These are phyloP conservation scores for Candida pini DNA, from an alignment of 805 yeast genomes.

Conservation along the genomic window DNA sequence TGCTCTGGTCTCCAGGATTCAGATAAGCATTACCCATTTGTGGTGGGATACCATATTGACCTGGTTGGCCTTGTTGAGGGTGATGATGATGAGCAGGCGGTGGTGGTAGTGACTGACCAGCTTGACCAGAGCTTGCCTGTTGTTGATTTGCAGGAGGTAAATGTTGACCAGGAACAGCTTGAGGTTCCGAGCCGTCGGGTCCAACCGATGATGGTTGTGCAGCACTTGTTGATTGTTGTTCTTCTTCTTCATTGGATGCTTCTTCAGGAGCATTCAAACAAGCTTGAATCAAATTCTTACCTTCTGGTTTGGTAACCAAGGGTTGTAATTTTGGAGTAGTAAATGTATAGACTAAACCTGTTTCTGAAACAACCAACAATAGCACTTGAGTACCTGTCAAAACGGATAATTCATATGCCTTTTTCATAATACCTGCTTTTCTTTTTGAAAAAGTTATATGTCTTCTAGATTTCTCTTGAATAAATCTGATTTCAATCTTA, in stretches of 20 bases:
- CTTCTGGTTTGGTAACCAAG: constrained; percentile 93
- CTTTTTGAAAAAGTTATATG: constrained; percentile 97
- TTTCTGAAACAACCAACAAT: constrained; percentile 90
- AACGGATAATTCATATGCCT: constrained; percentile 96
- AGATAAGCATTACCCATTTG: constrained; percentile 22
- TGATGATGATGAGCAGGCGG: constrained; percentile 22
- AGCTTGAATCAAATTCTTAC: constrained; percentile 93
- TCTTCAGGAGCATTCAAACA: constrained; percentile 97
- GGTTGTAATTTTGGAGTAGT: constrained; percentile 99
- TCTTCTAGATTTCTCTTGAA: constrained; percentile 95
- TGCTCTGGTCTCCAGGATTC: constrained; percentile 22
- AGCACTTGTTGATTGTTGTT: constrained; percentile 22
- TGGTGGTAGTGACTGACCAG: constrained; percentile 21
- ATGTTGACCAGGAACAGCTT: constrained; percentile 3
- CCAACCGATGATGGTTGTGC: constrained; percentile 7
- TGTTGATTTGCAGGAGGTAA: constrained; percentile 29
- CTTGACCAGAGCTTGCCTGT: constrained; percentile 22
- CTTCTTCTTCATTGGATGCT: constrained; percentile 55
- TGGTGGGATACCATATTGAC: constrained; percentile 21
- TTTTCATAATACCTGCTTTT: constrained; percentile 98
- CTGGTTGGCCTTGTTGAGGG: constrained; percentile 19
- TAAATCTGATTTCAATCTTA: constrained; percentile 94
- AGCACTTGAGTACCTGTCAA: constrained; percentile 97
- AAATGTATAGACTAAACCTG: constrained; percentile 97
- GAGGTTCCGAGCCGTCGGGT: constrained; percentile 11